Percentiles rank a stretch among this genome's conserved stretches.
These are phyloP conservation scores for Neoboletus magnificus DNA, from an alignment of 768 basidiomycete genomes.

Conservation along the genomic window DNA sequence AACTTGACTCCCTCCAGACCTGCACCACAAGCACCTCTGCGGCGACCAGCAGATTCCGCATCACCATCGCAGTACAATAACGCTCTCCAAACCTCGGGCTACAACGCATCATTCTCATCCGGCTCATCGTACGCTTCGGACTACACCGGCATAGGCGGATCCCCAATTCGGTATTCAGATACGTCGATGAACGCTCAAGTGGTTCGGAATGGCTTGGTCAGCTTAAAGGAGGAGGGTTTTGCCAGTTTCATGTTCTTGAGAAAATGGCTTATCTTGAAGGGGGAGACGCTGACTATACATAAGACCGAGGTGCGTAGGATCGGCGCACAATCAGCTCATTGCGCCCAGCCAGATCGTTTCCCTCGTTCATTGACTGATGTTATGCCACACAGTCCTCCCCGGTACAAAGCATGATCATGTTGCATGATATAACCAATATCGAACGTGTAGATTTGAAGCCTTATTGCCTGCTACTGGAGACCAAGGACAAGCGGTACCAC, in stretches of 20 bases:
- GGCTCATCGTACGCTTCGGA: constrained; percentile 59
- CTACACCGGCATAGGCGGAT: constrained; percentile 82
- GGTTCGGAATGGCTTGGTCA: constrained; percentile 70
- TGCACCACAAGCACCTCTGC: constrained; percentile 66
- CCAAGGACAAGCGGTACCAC: constrained; percentile 77
- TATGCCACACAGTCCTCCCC: constrained; percentile 42
- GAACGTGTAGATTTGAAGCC: constrained; percentile 93
- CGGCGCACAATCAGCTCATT: neutral
- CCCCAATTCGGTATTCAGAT: constrained; percentile 56
- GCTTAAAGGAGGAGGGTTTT: constrained; percentile 92
- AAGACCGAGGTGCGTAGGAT: constrained; percentile 78
- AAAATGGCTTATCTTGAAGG: constrained; percentile 86
- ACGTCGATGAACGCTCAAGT: constrained; percentile 39
- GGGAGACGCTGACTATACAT: constrained; percentile 74
- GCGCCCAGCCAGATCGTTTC: neutral
- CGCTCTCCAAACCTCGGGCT: constrained; percentile 52
- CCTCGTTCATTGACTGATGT: constrained; percentile 1
- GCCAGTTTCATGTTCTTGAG: constrained; percentile 89
- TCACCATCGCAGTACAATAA: constrained; percentile 31
- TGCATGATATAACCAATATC: constrained; percentile 80
- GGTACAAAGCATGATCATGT: constrained; percentile 56
- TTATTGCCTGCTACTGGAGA: constrained; percentile 86
- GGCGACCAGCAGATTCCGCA: constrained; percentile 42
- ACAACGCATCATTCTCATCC: constrained; percentile 56
- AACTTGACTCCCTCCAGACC: constrained; percentile 77